These are phyloP conservation scores for Dioscorea zingiberensis DNA, from an alignment of 106 monocot species.

Conservation along the genomic window DNA sequence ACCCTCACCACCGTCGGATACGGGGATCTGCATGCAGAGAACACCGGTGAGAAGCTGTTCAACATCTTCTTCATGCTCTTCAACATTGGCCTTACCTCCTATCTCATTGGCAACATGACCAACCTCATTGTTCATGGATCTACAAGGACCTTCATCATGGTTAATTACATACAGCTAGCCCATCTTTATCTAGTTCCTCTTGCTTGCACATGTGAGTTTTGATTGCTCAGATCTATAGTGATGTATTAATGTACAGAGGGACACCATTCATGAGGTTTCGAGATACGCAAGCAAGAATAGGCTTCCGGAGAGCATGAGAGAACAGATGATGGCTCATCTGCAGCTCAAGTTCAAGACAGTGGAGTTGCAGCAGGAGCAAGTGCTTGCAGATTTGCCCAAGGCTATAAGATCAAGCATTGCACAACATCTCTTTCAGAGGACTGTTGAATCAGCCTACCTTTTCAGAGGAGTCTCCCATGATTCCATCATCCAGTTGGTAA, in stretches of 20 bases:
- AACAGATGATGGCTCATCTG: constrained; percentile 53
- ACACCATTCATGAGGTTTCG: constrained; percentile 25
- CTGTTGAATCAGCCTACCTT: constrained; percentile 38
- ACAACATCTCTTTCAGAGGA: constrained; percentile 45
- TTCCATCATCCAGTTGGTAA: constrained; percentile 53
- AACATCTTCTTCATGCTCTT: constrained; percentile 32
- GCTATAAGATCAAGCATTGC: constrained; percentile 62
- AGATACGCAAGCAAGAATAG: constrained; percentile 37
- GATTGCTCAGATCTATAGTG: no score
- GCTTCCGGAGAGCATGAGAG: constrained; percentile 30
- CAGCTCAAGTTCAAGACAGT: constrained; percentile 52
- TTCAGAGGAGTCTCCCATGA: constrained; percentile 47
- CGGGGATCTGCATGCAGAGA: constrained; percentile 26
- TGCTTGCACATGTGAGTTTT: no score
- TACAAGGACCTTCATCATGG: constrained; percentile 21
- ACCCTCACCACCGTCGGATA: constrained; percentile 33
- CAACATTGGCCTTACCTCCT: constrained; percentile 34
- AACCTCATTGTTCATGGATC: constrained; percentile 32
- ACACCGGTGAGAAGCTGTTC: constrained; percentile 23
- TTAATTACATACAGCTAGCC: no score
- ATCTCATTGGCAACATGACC: constrained; percentile 42
- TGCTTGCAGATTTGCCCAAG: constrained; percentile 49
- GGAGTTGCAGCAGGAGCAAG: constrained; percentile 53
- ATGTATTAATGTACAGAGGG: constrained; percentile 28
- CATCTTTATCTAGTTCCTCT: neutral